Evolutionary conservation across 1,284 basidiomycete species (phyloP).

Genomic region (Leccinum insolens): DNA sequence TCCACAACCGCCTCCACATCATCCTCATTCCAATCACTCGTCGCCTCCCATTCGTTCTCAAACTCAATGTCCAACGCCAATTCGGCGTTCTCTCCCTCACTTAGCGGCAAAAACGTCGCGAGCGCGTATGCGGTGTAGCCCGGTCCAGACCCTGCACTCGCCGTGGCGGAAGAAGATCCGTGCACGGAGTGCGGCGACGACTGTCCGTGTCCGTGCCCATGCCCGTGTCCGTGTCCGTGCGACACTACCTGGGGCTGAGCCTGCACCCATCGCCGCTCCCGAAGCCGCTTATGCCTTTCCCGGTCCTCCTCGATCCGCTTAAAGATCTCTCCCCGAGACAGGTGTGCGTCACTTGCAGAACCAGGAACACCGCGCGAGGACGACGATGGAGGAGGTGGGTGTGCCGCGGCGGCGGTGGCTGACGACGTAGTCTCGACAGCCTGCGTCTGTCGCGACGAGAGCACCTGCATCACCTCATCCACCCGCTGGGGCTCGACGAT

Average conservation of each 20-base stretch:
- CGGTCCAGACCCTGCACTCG: background rate
- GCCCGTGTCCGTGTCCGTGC: slow-evolving; percentile 7
- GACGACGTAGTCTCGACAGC: background rate
- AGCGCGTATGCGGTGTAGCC: background rate
- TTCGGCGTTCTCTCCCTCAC: background rate
- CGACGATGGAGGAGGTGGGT: background rate
- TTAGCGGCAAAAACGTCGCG: background rate
- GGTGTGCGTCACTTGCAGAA: slow-evolving; percentile 30
- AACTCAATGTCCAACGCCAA: background rate
- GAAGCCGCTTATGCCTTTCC: slow-evolving; percentile 90
- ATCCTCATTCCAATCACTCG: slow-evolving; percentile 2
- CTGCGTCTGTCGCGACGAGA: background rate
- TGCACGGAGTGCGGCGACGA: background rate
- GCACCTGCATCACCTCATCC: background rate
- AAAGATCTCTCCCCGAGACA: slow-evolving; percentile 72
- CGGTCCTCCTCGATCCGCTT: slow-evolving; percentile 94
- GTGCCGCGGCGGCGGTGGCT: too few relatives aligned
- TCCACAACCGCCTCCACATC: slow-evolving; percentile 2
- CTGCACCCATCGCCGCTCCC: slow-evolving; percentile 93
- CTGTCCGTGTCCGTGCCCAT: too few relatives aligned
- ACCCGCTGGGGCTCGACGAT: background rate
- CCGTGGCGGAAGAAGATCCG: background rate
- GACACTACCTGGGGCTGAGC: slow-evolving; percentile 40
- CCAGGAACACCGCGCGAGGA: slow-evolving; percentile 5
- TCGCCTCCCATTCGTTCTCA: slow-evolving; percentile 2